Evolutionary conservation across 768 basidiomycete genomes (phyloP), one percentile per base, ranked within the genome.

Genomic region (Butyriboletus loyo): DNA sequence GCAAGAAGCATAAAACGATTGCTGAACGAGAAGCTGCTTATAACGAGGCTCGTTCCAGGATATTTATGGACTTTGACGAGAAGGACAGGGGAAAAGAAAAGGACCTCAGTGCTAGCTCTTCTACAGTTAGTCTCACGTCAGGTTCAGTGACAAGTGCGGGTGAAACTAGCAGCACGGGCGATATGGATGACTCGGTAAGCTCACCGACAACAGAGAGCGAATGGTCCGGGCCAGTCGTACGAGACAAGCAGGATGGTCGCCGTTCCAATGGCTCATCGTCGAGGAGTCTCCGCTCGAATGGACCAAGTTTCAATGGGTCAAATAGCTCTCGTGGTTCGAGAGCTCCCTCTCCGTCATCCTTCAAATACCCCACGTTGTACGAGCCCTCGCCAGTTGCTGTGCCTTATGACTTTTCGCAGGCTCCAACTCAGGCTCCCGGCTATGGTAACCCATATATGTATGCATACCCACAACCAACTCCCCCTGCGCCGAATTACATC

Each of bases 1-100:
- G 70, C 61, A 89, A 86, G 73, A 84, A 87, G 64, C 78, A 79
- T 28, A 82, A 83, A 74, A 92, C 92, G 2, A 84, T 93, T 22
- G 87, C 89, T 62, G 85, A 93, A 67, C 86, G 91, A 30, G 89
- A 89, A 64, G 92, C 88, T 0, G 92, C 89, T n/a, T 93, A 93
- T 60, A 87, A 89, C 48, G 85, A 89, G 68, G 91, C 91, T 27
- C 82, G 92, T 41, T 86, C 83, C 34, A 81, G 91, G 50, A 93
- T 93, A 58, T 93, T 93, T 72, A 86, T 89, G 82, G 85, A 73
- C 57, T 89, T 91, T 58, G 79, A 89, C 65, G 87, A 88, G 50
- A 81, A 77, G 58, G 76, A 73, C 61, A 85, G 84, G 65, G 81
- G 80, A 51, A 83, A 85, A 65, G 82, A 80, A 50, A 86, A 85